Conservation (phyloP, 345 rosid species). For the Lumnitzera racemosa region DNA sequence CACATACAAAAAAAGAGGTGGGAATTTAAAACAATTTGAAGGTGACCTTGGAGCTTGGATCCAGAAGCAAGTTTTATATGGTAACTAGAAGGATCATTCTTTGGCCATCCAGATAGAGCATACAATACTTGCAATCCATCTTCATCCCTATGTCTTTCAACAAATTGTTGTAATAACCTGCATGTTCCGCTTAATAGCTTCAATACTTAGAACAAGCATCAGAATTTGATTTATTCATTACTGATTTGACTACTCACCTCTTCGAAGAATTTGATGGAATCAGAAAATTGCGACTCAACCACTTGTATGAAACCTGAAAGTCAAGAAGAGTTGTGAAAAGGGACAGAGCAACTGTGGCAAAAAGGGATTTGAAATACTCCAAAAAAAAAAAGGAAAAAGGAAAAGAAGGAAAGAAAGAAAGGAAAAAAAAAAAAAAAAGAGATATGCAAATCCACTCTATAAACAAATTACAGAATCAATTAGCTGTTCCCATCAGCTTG, state of each 20-base stretch:
- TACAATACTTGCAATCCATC: slow-evolving; percentile 60
- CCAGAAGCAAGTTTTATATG: slow-evolving; percentile 58
- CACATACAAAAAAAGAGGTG: too few relatives aligned
- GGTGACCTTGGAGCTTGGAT: slow-evolving; percentile 63
- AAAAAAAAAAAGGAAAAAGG: too few relatives aligned
- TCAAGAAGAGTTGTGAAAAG: background rate
- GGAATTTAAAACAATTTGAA: background rate
- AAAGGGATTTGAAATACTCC: background rate
- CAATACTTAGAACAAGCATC: background rate
- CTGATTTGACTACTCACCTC: slow-evolving; percentile 32
- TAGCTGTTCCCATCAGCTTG: too few relatives aligned
- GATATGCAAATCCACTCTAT: background rate
- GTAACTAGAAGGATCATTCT: slow-evolving; percentile 49
- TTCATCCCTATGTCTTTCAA: slow-evolving; percentile 40
- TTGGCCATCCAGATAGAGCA: slow-evolving; percentile 76
- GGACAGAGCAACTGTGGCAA: background rate
- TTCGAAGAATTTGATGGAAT: slow-evolving; percentile 71
- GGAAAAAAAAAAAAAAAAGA: too few relatives aligned
- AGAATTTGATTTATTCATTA: slow-evolving; percentile 2
- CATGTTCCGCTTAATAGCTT: background rate
- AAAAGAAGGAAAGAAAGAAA: too few relatives aligned
- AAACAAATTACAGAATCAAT: too few relatives aligned
- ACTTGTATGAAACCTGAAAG: slow-evolving; percentile 89
- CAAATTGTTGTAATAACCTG: slow-evolving; percentile 85
- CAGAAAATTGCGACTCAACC: slow-evolving; percentile 84